These are phyloP conservation scores for Penicillium bialowiezense DNA, from an alignment of 495 filamentous ascomycete genomes.

Conservation along the genomic window DNA sequence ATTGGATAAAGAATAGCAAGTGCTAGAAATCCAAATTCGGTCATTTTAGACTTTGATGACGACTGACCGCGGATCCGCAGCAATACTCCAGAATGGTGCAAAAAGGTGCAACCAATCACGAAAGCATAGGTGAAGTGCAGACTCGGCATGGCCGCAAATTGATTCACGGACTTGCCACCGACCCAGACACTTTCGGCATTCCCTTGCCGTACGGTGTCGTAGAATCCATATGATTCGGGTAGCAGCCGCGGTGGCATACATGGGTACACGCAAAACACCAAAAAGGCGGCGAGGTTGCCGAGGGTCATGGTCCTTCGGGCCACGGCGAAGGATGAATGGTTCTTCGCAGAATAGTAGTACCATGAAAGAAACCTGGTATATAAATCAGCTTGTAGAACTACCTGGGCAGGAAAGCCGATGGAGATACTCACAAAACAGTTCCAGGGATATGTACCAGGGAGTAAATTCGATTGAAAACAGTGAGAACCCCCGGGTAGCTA, in stretches of 20 bases:
- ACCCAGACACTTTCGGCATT: slow-evolving; percentile 61
- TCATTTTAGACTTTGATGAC: slow-evolving; percentile 31
- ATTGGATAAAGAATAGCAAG: slow-evolving; percentile 55
- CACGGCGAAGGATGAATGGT: slow-evolving; percentile 51
- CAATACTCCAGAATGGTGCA: slow-evolving; percentile 58
- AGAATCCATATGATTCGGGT: slow-evolving; percentile 57
- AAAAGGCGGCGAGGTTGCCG: slow-evolving; percentile 59
- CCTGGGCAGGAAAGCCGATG: background rate
- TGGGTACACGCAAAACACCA: slow-evolving; percentile 60
- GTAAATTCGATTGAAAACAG: slow-evolving; percentile 60
- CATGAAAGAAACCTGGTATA: slow-evolving; percentile 56
- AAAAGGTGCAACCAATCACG: slow-evolving; percentile 56
- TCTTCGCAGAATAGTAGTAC: slow-evolving; percentile 62
- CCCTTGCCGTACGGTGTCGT: slow-evolving; percentile 61
- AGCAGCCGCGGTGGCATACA: slow-evolving; percentile 65
- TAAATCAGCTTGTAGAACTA: background rate
- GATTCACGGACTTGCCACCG: slow-evolving; percentile 55
- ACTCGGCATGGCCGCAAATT: slow-evolving; percentile 56
- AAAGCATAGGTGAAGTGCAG: slow-evolving; percentile 62
- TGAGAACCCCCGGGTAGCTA: slow-evolving; percentile 51
- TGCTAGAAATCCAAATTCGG: slow-evolving; percentile 41
- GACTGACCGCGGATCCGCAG: slow-evolving; percentile 37
- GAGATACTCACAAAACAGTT: slow-evolving; percentile 54
- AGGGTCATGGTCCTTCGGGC: slow-evolving; percentile 63
- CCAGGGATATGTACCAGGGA: slow-evolving; percentile 66